Percentiles rank a stretch among this genome's conserved stretches.
phyloP scores from a whole-genome alignment of 169 alveolate species.

The Plasmodium vinckei region DNA sequence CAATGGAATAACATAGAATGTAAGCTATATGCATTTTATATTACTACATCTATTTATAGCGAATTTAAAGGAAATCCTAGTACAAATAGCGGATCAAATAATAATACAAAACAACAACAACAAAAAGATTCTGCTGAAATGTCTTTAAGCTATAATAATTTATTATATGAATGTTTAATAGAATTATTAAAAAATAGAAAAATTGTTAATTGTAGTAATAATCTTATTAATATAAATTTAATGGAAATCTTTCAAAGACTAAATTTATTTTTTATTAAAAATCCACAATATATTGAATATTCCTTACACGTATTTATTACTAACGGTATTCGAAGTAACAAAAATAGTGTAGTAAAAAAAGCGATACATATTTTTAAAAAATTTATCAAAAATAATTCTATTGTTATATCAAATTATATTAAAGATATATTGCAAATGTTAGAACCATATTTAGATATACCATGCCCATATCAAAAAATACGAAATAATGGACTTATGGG shows the following conservation, averaged over 20 bases:
- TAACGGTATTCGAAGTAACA: slow-evolving; percentile 58
- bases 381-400: slow-evolving; percentile 34
- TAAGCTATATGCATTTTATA: slow-evolving; percentile 51
- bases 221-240: slow-evolving; percentile 65
- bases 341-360: slow-evolving; percentile 36
- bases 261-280: slow-evolving; percentile 43
- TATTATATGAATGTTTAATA: slow-evolving; percentile 41
- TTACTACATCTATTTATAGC: slow-evolving; percentile 57
- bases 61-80: slow-evolving; percentile 26
- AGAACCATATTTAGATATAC: slow-evolving; percentile 47
- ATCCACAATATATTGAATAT: slow-evolving; percentile 63
- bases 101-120: neutral
- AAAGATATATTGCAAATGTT: slow-evolving; percentile 68
- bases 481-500: neutral
- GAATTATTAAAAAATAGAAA: slow-evolving; percentile 62
- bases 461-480: slow-evolving; percentile 37
- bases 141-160: slow-evolving; percentile 17
- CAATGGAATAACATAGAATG: slow-evolving; percentile 69
- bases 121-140: slow-evolving; percentile 13
- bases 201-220: slow-evolving; percentile 46
- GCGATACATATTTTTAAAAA: slow-evolving; percentile 71
- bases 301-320: slow-evolving; percentile 59
- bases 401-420: slow-evolving; percentile 40
- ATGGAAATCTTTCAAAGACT: slow-evolving; percentile 74
- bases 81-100: neutral